phyloP scores from a whole-genome alignment of 2,329 filamentous ascomycete genomes.

The Neoscytalidium dimidiatum region DNA sequence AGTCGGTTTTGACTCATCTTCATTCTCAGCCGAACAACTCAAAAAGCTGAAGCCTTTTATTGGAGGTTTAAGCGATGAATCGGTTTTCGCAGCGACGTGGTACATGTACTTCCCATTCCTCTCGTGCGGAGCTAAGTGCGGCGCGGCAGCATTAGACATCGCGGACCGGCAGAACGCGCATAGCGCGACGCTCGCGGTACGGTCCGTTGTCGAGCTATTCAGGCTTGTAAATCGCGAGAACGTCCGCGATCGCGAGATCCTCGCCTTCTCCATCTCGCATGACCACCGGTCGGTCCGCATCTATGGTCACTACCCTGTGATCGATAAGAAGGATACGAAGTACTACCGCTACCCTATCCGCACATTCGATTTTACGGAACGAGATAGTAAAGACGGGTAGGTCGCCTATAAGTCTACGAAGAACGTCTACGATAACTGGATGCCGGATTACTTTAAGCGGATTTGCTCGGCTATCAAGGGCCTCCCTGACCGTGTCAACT shows the following conservation, averaged over 20 bases:
- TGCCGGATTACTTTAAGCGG: constrained; percentile 22
- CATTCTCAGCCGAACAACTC: too few species aligned
- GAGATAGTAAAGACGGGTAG: constrained; percentile 20
- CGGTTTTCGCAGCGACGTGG: constrained; percentile 19
- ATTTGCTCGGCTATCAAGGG: constrained; percentile 22
- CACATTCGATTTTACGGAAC: neutral
- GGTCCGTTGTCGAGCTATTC: neutral
- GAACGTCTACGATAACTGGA: constrained; percentile 16
- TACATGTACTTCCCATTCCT: constrained; percentile 23
- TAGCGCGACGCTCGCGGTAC: constrained; percentile 16
- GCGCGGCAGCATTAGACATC: constrained; percentile 25
- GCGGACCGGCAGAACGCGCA: constrained; percentile 27
- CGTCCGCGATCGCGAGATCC: neutral
- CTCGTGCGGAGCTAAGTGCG: constrained; percentile 26
- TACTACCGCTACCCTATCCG: constrained; percentile 11
- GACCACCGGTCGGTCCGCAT: neutral
- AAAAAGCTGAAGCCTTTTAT: constrained; percentile 25
- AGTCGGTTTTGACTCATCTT: neutral
- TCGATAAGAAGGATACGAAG: constrained; percentile 18
- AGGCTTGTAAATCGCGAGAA: constrained; percentile 1
- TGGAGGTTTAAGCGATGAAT: constrained; percentile 1
- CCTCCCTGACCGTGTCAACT: neutral
- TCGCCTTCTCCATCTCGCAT: constrained; percentile 10
- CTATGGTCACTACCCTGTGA: constrained; percentile 21
- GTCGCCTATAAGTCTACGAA: constrained; percentile 22